Percentiles rank a stretch among this genome's conserved stretches.
Evolutionary conservation across 2,329 filamentous ascomycete genomes (phyloP).

Genomic region (Calcarisporium arbuscula): DNA sequence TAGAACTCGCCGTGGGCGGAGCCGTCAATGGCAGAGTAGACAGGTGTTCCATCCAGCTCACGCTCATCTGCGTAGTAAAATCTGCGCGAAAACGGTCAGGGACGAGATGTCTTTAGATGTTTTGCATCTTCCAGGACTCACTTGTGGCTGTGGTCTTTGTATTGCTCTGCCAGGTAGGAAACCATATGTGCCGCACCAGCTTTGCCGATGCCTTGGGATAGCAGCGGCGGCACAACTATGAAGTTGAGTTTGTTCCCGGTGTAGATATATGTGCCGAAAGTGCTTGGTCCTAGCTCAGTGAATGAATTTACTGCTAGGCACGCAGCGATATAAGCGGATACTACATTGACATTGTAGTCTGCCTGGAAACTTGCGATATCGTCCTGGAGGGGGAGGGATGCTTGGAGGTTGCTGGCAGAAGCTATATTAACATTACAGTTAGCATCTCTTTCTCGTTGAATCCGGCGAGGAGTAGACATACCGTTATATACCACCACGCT

Average conservation of each 20-base stretch:
- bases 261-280: constrained; percentile 35
- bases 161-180: constrained; percentile 21
- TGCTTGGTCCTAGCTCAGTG: constrained; percentile 18
- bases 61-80: constrained; percentile 48
- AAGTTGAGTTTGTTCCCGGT: constrained; percentile 37
- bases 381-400: background rate
- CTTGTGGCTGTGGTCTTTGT: constrained; percentile 27
- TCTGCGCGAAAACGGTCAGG: too few relatives aligned
- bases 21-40: constrained; percentile 25
- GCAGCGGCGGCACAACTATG: constrained; percentile 20
- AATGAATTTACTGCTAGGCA: constrained; percentile 5
- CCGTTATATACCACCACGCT: constrained; percentile 3
- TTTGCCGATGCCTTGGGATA: constrained; percentile 34
- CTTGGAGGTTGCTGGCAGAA: constrained; percentile 3
- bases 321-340: constrained; percentile 1
- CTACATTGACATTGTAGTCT: constrained; percentile 3
- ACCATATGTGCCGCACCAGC: constrained; percentile 24
- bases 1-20: constrained; percentile 35
- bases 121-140: too few relatives aligned
- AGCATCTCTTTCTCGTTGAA: too few relatives aligned
- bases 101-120: too few relatives aligned
- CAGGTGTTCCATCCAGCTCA: constrained; percentile 28
- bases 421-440: background rate
- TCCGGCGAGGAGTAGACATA: background rate
- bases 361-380: constrained; percentile 2